Evolutionary conservation across 1,284 basidiomycete genomes (phyloP), one percentile per base, ranked within the genome.

Genomic region (Boletus mariae): DNA sequence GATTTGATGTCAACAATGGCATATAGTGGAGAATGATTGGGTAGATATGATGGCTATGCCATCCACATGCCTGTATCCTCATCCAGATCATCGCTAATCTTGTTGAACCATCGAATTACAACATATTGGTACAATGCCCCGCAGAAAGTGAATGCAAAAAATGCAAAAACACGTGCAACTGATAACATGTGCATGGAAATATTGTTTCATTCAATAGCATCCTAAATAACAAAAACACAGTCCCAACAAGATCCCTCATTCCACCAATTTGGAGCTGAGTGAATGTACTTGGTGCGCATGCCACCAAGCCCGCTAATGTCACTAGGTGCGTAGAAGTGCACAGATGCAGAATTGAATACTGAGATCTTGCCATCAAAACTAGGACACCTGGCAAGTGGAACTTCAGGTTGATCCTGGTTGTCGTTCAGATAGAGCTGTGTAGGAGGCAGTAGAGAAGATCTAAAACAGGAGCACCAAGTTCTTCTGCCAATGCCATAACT

Each of bases 81-180:
- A 20, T 37, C 35, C 1, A 7, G 35, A 10, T 5, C 7, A 5
- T 37, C 35, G 7, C 35, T 7, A 37, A 37, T 10, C 2, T 17
- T 3, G 9, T 37, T 10, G 17, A 37, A 37, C 35, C 35, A 37
- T 9, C 17, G n/a, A 3, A 37, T 10, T 5, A 37, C 35, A 17
- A 7, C n/a, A 9, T 1, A 37, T 4, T 2, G 35, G n/a, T 37
- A 37, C 2, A 4, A 9, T 3, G n/a, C 6, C 4, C n/a, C 35
- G 1, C 2, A 8, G n/a, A 17, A 37, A 8, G 1, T 4, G 37
- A 72, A 64, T 0, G 59, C 61, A 35, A 72, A 64, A 23, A 71
- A 64, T 0, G 58, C 44, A 1, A 57, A 46, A 8, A 64, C 51
- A 1, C 48, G 52, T 1, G 42, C 65, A 17, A 67, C 49, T 1